Evolutionary conservation across 208 protist species (phyloP), one percentile per base, ranked within the genome.

Genomic region (Acanthamoeba sp.): DNA sequence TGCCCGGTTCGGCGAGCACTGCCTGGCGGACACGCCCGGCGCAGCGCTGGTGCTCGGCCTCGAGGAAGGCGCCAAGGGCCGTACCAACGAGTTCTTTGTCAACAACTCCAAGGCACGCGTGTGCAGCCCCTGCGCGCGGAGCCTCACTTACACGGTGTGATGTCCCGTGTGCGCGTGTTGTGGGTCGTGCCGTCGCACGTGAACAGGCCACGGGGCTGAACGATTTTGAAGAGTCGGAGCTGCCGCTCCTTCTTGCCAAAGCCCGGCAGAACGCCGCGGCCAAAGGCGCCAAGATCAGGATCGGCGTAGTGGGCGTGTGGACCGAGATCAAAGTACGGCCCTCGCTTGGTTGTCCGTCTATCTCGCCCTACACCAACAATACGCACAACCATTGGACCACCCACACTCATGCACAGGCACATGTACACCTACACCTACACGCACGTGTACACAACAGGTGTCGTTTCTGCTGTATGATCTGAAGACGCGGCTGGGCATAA

Each of bases 291-390:
- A 62, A 57, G 42, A 20, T 91, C 38, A 20, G 84, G 27, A 91
- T 91, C 40, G 84, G 84, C 3, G 84, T 91, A 6, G 52, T 91
- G 10, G 84, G 84, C 52, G 84, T 91, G 55, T 91, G 84, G 55
- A 91, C 84, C 36, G 84, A 91, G 27, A 66, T 91, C 55, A 91
- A 91, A 50, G 84, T 87, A 50, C 45, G 45, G n/a, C n/a, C n/a
- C n/a, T n/a, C n/a, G n/a, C n/a, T n/a, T n/a, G n/a, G n/a, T n/a
- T n/a, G n/a, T n/a, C n/a, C n/a, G n/a, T n/a, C n/a, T n/a, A n/a
- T n/a, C n/a, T n/a, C n/a, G n/a, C n/a, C n/a, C 45, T 50, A 20
- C 5, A 50, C 45, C 45, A 50, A 50, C 5, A 0, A 1, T 50
- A 1, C 45, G 45, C 1, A 14, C 5, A 6, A 50, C 10, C 45